Conservation (phyloP, 2,329 filamentous ascomycete genomes). For the Piedraia hortae region DNA sequence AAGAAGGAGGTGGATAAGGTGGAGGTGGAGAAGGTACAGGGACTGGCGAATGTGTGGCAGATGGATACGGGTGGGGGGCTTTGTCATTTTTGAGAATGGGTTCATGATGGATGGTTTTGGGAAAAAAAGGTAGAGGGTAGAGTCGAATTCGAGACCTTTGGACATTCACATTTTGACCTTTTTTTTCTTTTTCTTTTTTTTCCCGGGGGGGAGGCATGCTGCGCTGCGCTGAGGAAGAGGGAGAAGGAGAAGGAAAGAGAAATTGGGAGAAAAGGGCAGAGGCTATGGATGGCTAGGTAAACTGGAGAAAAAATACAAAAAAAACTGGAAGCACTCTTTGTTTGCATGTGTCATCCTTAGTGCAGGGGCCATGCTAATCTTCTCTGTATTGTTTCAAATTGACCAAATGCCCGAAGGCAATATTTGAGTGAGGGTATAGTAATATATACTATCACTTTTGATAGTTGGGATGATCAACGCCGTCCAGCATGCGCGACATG, state of each 20-base stretch:
- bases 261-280: no score
- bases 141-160: not conserved
- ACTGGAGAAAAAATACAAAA: no score
- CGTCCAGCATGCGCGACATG: no score
- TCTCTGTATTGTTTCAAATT: conserved; percentile 26
- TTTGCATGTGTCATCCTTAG: conserved; percentile 87
- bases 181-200: not conserved
- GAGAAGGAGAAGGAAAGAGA: no score
- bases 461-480: no score
- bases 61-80: conserved; percentile 43
- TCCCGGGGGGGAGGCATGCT: not conserved
- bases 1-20: conserved; percentile 8
- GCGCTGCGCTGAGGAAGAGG: no score
- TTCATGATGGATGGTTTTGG: not conserved
- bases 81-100: conserved; percentile 4
- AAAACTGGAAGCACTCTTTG: no score
- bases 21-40: conserved; percentile 31
- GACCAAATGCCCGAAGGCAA: conserved; percentile 31
- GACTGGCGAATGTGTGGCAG: conserved; percentile 66
- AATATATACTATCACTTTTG: no score
- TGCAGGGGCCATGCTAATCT: conserved; percentile 32
- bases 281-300: no score
- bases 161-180: not conserved
- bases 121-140: not conserved
- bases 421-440: no score